Percentiles rank a stretch among this genome's conserved stretches.
Conservation (phyloP, 495 filamentous ascomycete species). For the Penicillium maclennaniae region DNA sequence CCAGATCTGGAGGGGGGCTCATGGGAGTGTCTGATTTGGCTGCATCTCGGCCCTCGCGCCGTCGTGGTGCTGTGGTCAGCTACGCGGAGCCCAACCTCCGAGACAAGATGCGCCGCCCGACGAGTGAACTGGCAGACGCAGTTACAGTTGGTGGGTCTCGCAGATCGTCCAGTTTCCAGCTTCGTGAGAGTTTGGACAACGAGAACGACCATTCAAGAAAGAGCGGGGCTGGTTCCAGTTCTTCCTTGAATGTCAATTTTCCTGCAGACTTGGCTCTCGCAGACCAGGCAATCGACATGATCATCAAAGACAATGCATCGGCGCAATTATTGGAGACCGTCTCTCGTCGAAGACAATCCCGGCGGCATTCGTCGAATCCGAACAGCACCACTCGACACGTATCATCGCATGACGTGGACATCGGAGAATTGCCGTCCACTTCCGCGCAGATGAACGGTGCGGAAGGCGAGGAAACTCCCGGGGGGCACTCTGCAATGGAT, state of each 20-base stretch:
- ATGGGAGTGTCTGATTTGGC: conserved; percentile 30
- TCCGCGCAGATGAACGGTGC: conserved; percentile 22
- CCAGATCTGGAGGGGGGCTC: conserved; percentile 4
- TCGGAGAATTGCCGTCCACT: background rate
- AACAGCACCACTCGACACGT: conserved; percentile 10
- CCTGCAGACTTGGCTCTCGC: conserved; percentile 7
- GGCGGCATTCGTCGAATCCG: conserved; percentile 40
- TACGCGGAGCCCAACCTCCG: conserved; percentile 83
- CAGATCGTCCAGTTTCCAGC: conserved; percentile 30
- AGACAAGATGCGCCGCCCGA: conserved; percentile 83
- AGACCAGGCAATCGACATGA: conserved; percentile 1
- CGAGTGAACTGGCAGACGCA: conserved; percentile 68
- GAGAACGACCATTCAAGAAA: conserved; percentile 8
- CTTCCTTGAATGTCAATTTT: background rate
- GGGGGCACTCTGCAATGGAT: conserved; percentile 10
- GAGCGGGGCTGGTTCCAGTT: background rate
- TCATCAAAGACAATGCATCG: conserved; percentile 4
- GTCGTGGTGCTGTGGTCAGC: conserved; percentile 64
- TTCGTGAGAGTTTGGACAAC: conserved; percentile 17
- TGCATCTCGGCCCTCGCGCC: conserved; percentile 56
- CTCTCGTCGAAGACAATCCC: conserved; percentile 31
- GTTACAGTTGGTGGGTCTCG: conserved; percentile 51
- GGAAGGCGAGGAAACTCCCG: conserved; percentile 13
- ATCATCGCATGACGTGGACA: conserved; percentile 5
- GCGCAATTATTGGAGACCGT: conserved; percentile 17